Evolutionary conservation across 306 rosid genomes (phyloP), one percentile per base, ranked within the genome.

Genomic region (Calophaca sinica): DNA sequence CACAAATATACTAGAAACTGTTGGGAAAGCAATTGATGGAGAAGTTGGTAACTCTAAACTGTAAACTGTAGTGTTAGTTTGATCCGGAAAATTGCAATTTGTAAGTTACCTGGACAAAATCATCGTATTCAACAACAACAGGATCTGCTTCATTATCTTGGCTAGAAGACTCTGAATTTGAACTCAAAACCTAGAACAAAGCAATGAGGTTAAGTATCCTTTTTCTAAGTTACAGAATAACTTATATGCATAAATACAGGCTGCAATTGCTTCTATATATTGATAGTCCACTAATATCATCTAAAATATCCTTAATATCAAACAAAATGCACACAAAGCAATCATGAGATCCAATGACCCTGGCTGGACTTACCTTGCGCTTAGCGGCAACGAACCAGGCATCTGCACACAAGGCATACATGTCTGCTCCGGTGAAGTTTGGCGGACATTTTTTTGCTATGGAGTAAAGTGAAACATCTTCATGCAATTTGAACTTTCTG

Each of bases 321-420:
- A 71, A 65, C 32, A 53, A 59, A 69, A 39, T 14, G 68, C 31
- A 73, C 45, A 73, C 50, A 42, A 55, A 69, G 48, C 20, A 32
- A 54, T 35, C n/a, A 61, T 2, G 41, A 33, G 36, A 48, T 52
- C 54, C 29, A 38, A 12, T 61, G 72, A 57, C 72, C 59, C 10
- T 14, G 52, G 86, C 54, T 4, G 3, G 70, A 78, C 78, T 79
- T 62, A 88, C 97, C 88, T 83, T 92, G 84, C 96, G 88, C 75
- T 92, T 94, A 70, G 97, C 99, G 35, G 99, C 97, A 36, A 86
- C 85, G 78, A 94, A 94, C 99, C 97, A 94, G 64, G 99, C 96
- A 61, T 92, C 99, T 7, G 96, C 96, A 86, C 99, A 94, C 54
- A 94, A 85, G 71, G 99, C 99, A 83, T 92, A 94, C 93, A 90